Percentiles rank a stretch among this genome's conserved stretches.
phyloP scores from a whole-genome alignment of 179 eudicot species.

The Sideroxylon spinosum region DNA sequence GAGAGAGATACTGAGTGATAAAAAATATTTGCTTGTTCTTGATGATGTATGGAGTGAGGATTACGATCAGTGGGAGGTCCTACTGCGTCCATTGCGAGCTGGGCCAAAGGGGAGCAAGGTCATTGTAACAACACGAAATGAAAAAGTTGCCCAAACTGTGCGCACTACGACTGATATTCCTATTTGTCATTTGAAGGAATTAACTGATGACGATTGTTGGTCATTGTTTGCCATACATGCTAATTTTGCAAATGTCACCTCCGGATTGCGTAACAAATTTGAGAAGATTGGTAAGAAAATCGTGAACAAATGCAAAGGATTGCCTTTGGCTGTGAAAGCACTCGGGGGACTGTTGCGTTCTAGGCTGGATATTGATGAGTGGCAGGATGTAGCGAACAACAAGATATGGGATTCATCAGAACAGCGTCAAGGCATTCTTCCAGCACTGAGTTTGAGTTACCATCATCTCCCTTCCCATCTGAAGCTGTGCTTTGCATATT shows the following conservation, averaged over 20 bases:
- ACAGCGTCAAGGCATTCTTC: slow-evolving; percentile 9
- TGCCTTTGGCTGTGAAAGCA: slow-evolving; percentile 23
- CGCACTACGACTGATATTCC: background rate
- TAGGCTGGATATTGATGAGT: background rate
- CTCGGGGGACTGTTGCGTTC: slow-evolving; percentile 24
- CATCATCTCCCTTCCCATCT: slow-evolving; percentile 22
- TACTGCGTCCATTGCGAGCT: slow-evolving; percentile 1
- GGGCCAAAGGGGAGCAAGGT: slow-evolving; percentile 16
- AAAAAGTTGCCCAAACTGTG: slow-evolving; percentile 7
- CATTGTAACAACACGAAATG: slow-evolving; percentile 23
- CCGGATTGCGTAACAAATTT: background rate
- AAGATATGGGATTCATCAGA: slow-evolving; percentile 18
- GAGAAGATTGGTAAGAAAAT: slow-evolving; percentile 16
- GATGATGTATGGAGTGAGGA: slow-evolving; percentile 27
- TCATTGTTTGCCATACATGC: slow-evolving; percentile 21
- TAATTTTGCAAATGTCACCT: background rate
- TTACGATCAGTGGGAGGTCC: background rate
- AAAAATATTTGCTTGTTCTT: slow-evolving; percentile 16
- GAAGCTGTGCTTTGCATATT: slow-evolving; percentile 30
- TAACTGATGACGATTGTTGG: slow-evolving; percentile 25
- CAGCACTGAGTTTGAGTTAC: slow-evolving; percentile 26
- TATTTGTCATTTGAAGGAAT: background rate
- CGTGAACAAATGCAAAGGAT: slow-evolving; percentile 20
- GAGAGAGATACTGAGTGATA: background rate
- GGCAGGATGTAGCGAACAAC: slow-evolving; percentile 19